Evolutionary conservation across 768 basidiomycete species (phyloP).

Genomic region (Boletus huronensis): DNA sequence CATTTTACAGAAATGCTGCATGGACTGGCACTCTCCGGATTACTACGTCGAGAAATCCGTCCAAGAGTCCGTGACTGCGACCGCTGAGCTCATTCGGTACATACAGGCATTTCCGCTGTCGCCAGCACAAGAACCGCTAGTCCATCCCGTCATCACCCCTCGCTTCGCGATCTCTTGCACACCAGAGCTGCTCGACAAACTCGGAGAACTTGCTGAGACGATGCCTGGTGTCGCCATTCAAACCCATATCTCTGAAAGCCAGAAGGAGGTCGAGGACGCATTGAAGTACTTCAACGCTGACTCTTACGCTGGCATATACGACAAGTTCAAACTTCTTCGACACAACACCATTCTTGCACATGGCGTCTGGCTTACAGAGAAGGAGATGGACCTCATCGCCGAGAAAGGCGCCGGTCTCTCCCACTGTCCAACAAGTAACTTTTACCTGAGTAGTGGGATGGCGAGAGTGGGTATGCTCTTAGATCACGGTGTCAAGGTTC

Average conservation of each 20-base stretch:
- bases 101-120: conserved; percentile 54
- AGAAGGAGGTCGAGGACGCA: conserved; percentile 63
- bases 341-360: conserved; percentile 85
- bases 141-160: conserved; percentile 90
- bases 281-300: conserved; percentile 61
- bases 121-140: conserved; percentile 47
- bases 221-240: conserved; percentile 74
- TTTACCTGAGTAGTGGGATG: conserved; percentile 84
- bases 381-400: conserved; percentile 72
- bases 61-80: conserved; percentile 56
- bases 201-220: conserved; percentile 57
- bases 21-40: conserved; percentile 62
- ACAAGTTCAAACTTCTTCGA: conserved; percentile 69
- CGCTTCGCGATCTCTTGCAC: conserved; percentile 96
- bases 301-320: conserved; percentile 82
- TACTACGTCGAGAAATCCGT: conserved; percentile 66
- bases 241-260: conserved; percentile 91
- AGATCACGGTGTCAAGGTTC: conserved; percentile 83
- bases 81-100: conserved; percentile 62
- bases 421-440: conserved; percentile 94
- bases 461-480: conserved; percentile 76
- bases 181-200: conserved; percentile 52
- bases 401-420: conserved; percentile 68
- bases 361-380: conserved; percentile 71
- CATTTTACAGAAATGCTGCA: conserved; percentile 32